Base-by-base conservation (phyloP, 257 asterid species). In the Ligustrum vulgare region DNA sequence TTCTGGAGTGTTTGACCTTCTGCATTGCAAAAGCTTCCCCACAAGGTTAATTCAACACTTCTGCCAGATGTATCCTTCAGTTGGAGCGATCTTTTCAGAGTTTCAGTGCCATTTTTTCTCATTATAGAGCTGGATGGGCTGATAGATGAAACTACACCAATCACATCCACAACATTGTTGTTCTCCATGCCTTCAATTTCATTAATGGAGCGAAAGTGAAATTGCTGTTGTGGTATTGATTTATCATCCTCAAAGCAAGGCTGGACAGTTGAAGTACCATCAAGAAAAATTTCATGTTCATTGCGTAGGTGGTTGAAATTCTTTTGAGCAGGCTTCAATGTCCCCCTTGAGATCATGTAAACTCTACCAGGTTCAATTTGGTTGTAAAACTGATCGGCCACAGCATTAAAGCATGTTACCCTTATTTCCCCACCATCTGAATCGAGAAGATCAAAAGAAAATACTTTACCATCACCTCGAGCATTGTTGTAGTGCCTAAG, bases 391-490 rank as follows among this genome's bases (percentile, higher is more conserved):
- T 89, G 92, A 80, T 89, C 97, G 4, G 92, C 99, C 81, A 86
- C 96, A 36, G 93, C 86, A 85, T 92, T 94, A 87, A 94, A 94
- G 88, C 98, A 94, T 16, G 98, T 94, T 5, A 84, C 97, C 82
- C 92, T 87, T 84, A 94, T 94, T 85, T 94, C 98, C 72, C 98
- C 97, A 67, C 98, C 94, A 62, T 87, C 89, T 63, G 96, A 82
- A 81, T 94, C 99, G 77, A 94, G 93, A 79, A 94, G 93, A 83
- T 94, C 99, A 76, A 94, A 94, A 25, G 97, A 89, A 80, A 94
- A 91, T 45, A 94, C 98, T 85, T 92, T 94, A 60, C 98, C 98
- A 70, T 91, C 95, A 77, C 99, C 98, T 37, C 91, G 87, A 54
- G 85, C 47, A 87, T 89, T 92, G 80, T 67, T 91, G 78, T 86